A percentile compares a stretch with the other conserved stretches of the same genome.
Evolutionary conservation across 2,329 filamentous ascomycete species (phyloP).

Genomic region (Trichoderma lentiforme): DNA sequence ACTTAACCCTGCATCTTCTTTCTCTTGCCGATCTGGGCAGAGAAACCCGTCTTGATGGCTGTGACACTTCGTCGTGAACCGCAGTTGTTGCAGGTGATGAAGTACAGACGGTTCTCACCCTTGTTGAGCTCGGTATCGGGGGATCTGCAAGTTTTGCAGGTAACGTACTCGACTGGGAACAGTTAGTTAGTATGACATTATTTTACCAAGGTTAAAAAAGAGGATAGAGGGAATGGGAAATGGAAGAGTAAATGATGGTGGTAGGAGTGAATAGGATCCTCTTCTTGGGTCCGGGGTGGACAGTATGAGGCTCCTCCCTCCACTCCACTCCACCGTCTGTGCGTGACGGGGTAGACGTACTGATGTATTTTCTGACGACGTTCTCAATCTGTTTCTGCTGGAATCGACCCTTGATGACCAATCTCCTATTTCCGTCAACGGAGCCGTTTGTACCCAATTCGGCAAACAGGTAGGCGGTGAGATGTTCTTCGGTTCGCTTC

Average conservation of each 20-base stretch:
- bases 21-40: slow-evolving; percentile 97
- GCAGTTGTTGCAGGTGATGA: slow-evolving; percentile 90
- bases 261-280: neutral
- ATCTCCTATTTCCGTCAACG: slow-evolving; percentile 84
- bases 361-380: slow-evolving; percentile 91
- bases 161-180: slow-evolving; percentile 81
- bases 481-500: slow-evolving; percentile 98
- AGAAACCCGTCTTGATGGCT: slow-evolving; percentile 99
- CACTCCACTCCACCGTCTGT: neutral
- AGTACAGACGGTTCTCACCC: slow-evolving; percentile 98
- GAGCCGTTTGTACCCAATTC: slow-evolving; percentile 97
- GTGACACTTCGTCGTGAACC: slow-evolving; percentile 83
- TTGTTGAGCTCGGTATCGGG: slow-evolving; percentile 96
- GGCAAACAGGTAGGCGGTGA: slow-evolving; percentile 94
- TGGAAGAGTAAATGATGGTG: neutral
- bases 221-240: too few species aligned
- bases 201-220: too few species aligned
- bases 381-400: slow-evolving; percentile 99
- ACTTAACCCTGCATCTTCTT: slow-evolving; percentile 84
- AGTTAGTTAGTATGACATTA: slow-evolving; percentile 28
- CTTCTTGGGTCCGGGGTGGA: neutral
- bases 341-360: slow-evolving; percentile 47
- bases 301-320: neutral
- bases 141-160: slow-evolving; percentile 96
- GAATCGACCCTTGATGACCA: slow-evolving; percentile 99